phyloP scores from a whole-genome alignment of 495 filamentous ascomycete genomes.

The Annulohypoxylon nitens region DNA sequence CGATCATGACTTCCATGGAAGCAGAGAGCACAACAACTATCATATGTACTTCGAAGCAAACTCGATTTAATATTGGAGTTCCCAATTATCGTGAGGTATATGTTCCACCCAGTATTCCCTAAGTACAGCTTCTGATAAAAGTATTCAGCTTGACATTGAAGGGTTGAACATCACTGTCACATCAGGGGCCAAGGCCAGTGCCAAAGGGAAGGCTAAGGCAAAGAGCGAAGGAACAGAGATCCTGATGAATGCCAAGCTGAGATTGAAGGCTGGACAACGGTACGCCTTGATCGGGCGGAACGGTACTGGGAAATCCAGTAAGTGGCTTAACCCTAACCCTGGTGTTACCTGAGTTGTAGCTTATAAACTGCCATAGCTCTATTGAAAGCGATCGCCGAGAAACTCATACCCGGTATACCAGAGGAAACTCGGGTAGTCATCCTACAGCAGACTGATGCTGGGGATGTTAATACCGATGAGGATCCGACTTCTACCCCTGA shows the following conservation, averaged over 20 bases:
- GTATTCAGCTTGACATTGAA: slow-evolving; percentile 72
- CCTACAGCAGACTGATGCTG: slow-evolving; percentile 74
- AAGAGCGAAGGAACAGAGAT: slow-evolving; percentile 73
- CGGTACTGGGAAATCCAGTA: slow-evolving; percentile 85
- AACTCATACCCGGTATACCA: slow-evolving; percentile 82
- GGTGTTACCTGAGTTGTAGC: neutral
- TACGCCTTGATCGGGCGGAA: slow-evolving; percentile 84
- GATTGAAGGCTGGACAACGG: slow-evolving; percentile 75
- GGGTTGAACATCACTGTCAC: slow-evolving; percentile 73
- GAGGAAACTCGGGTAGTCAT: slow-evolving; percentile 75
- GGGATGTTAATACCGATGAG: slow-evolving; percentile 50
- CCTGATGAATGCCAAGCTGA: slow-evolving; percentile 73
- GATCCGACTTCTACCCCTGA: neutral
- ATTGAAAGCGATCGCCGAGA: slow-evolving; percentile 78
- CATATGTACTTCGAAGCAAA: slow-evolving; percentile 68
- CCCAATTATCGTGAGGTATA: slow-evolving; percentile 66
- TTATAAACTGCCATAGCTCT: slow-evolving; percentile 64
- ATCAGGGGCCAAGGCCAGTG: slow-evolving; percentile 51
- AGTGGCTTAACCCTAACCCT: slow-evolving; percentile 36
- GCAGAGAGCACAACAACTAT: slow-evolving; percentile 64
- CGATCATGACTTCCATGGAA: slow-evolving; percentile 60
- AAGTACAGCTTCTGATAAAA: slow-evolving; percentile 12
- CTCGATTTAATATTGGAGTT: slow-evolving; percentile 67
- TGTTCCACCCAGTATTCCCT: neutral
- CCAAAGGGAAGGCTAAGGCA: slow-evolving; percentile 63